Percentiles rank a stretch among this genome's conserved stretches.
Conservation (phyloP, 1,284 basidiomycete species). For the Phlebopus sp. region DNA sequence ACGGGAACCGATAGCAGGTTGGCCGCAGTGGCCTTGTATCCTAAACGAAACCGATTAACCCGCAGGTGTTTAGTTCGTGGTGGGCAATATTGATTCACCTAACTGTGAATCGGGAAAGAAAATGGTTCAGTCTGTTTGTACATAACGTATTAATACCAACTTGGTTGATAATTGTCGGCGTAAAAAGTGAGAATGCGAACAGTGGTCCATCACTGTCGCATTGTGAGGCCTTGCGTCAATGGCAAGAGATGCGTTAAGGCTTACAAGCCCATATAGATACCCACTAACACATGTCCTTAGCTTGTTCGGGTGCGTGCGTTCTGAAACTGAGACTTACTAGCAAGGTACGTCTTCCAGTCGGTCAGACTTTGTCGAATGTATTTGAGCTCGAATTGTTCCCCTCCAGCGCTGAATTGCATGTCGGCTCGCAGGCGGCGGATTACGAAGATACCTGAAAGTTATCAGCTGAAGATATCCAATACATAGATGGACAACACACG, state of each 20-base stretch:
- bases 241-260: background rate
- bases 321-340: conserved; percentile 32
- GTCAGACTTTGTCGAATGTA: conserved; percentile 46
- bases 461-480: background rate
- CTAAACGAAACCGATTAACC: conserved; percentile 19
- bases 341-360: conserved; percentile 54
- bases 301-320: background rate
- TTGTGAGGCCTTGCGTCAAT: conserved; percentile 1
- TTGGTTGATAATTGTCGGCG: conserved; percentile 51
- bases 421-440: conserved; percentile 47
- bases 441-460: conserved; percentile 40
- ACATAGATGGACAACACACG: conserved; percentile 26
- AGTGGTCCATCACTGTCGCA: conserved; percentile 44
- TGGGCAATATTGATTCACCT: conserved; percentile 11
- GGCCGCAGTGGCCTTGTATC: conserved; percentile 47
- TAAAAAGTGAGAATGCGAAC: conserved; percentile 55
- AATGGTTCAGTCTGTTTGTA: background rate
- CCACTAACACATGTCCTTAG: conserved; percentile 30
- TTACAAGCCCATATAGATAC: conserved; percentile 48
- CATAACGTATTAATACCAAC: conserved; percentile 20
- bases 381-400: conserved; percentile 46
- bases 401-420: conserved; percentile 46
- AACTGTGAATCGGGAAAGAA: conserved; percentile 10
- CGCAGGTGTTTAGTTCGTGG: background rate
- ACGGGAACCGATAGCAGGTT: conserved; percentile 55